Evolutionary conservation across 306 rosid genomes (phyloP), one percentile per base, ranked within the genome.

Genomic region (Cajanus cajan): DNA sequence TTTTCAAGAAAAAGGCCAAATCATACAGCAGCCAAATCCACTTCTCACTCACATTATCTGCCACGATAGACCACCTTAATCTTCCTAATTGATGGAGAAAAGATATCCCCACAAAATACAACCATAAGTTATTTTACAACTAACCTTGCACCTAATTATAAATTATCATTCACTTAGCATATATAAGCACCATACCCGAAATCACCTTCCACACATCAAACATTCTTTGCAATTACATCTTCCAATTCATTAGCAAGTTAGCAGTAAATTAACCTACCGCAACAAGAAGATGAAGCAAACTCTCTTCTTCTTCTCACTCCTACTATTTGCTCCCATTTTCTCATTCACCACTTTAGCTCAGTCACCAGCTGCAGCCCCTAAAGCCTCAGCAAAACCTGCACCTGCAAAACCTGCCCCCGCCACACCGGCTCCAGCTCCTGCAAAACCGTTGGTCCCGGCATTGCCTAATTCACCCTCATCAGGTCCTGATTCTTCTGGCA

Each of bases 321-420:
- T 87, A 1, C 41, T 69, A 25, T 21, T 71, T 33, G 40, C 45
- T 47, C 71, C 81, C 41, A 54, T 70, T 4, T 80, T 78, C 43
- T 76, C 82, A 48, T 18, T 64, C 55, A 8, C 80, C 67, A 70
- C 74, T 13, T 80, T 21, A 45, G 87, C 83, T 36, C 93, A 85
- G 41, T 71, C 85, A 28, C 82, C 90, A 0, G 90, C 88, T 4
- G 79, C 82, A 66, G 82, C 93, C 40, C 88, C 88, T 0, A 78
- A 67, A 33, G 37, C 84, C 4, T 87, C 90, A 12, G 69, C 77
- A 58, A 83, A 81, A 9, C 77, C 89, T 0, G 75, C 87, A 0
- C 88, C 84, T 0, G 12, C 72, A 47, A 80, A 73, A 54, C 82
- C 81, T 5, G 51, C 82, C 21, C 74, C 74, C 0, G 41, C 82